phyloP scores from a whole-genome alignment of 306 rosid species.

The Datisca glomerata region DNA sequence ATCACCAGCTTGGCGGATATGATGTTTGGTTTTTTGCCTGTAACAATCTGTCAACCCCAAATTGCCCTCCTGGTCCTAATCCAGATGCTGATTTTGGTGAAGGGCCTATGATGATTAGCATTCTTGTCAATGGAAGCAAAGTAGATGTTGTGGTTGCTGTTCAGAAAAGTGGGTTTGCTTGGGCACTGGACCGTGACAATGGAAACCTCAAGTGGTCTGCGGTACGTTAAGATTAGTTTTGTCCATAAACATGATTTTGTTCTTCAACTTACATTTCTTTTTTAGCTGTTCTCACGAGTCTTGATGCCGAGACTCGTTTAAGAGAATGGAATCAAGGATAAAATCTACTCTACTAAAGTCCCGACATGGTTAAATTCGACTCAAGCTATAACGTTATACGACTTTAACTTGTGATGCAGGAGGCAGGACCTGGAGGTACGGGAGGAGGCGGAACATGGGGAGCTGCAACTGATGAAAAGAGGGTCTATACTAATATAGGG shows the following conservation, averaged over 20 bases:
- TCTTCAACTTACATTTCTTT: too few species aligned
- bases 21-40: slow-evolving; percentile 57
- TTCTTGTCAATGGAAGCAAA: slow-evolving; percentile 13
- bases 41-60: slow-evolving; percentile 19
- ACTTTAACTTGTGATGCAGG: too few species aligned
- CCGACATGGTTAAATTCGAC: too few species aligned
- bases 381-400: too few species aligned
- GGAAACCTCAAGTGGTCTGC: slow-evolving; percentile 33
- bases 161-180: slow-evolving; percentile 55
- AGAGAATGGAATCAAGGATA: neutral
- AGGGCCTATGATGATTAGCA: slow-evolving; percentile 45
- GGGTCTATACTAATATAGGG: slow-evolving; percentile 44
- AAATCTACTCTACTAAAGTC: too few species aligned
- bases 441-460: slow-evolving; percentile 54
- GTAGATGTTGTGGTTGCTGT: slow-evolving; percentile 42
- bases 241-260: too few species aligned
- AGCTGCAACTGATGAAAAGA: slow-evolving; percentile 43
- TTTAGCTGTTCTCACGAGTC: neutral
- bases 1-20: slow-evolving; percentile 51
- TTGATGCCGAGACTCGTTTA: too few species aligned
- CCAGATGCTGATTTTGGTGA: slow-evolving; percentile 56
- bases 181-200: slow-evolving; percentile 48
- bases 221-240: too few species aligned
- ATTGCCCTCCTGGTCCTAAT: slow-evolving; percentile 41
- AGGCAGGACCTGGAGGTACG: slow-evolving; percentile 46